Percentiles rank a stretch among this genome's conserved stretches.
Conservation (phyloP, 1,139 yeast genomes). For the Hansenula sp. region DNA sequence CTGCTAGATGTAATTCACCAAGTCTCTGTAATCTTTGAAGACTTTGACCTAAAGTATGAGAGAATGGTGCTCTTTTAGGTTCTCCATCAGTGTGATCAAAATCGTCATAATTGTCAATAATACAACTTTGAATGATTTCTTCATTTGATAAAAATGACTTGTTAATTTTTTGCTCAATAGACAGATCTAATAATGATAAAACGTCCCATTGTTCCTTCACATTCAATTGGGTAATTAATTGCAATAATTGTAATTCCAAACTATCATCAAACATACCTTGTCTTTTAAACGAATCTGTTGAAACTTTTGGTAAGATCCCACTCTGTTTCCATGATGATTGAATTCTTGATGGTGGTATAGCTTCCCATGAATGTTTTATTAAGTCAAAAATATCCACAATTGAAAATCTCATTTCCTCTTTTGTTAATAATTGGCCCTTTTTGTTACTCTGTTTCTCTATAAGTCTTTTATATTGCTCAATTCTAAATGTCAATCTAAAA, state of each 20-base stretch:
- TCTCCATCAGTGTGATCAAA: constrained; percentile 15
- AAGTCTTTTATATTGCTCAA: constrained; percentile 55
- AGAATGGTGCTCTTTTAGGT: constrained; percentile 20
- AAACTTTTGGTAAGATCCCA: constrained; percentile 30
- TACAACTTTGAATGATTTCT: constrained; percentile 59
- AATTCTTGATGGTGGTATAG: constrained; percentile 41
- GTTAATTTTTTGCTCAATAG: constrained; percentile 51
- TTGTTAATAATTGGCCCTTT: constrained; percentile 14
- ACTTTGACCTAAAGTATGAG: constrained; percentile 20
- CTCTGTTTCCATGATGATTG: constrained; percentile 49
- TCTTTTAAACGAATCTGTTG: constrained; percentile 19
- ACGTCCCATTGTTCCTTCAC: constrained; percentile 58
- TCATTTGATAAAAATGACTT: constrained; percentile 58
- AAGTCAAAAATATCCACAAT: constrained; percentile 54
- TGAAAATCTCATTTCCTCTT: constrained; percentile 39
- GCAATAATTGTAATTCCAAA: constrained; percentile 33
- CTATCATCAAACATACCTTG: constrained; percentile 27
- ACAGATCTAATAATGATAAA: constrained; percentile 49
- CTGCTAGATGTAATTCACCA: constrained; percentile 10
- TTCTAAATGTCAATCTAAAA: constrained; percentile 52
- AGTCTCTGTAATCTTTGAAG: constrained; percentile 18
- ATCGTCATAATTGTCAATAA: constrained; percentile 40
- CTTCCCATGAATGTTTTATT: constrained; percentile 53
- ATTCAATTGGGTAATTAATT: constrained; percentile 39
- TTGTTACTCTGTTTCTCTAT: constrained; percentile 25